Percentiles rank a stretch among this genome's conserved stretches.
phyloP scores from a whole-genome alignment of 192 early-diverging fungal genomes.

The Umbelopsis sp. region DNA sequence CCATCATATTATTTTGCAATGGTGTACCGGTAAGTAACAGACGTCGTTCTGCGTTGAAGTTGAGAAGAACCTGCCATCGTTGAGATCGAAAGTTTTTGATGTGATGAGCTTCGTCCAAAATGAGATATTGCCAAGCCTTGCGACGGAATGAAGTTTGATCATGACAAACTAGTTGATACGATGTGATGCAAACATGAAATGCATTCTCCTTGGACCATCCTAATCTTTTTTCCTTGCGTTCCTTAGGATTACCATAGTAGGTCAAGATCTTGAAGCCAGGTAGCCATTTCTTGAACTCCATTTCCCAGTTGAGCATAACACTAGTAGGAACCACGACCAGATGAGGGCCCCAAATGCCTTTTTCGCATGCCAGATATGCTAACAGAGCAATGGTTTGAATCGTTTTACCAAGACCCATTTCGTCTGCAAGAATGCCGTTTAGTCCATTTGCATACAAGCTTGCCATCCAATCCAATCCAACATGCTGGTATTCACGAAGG shows the following conservation, averaged over 20 bases:
- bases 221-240: slow-evolving; percentile 61
- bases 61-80: slow-evolving; percentile 73
- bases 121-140: slow-evolving; percentile 68
- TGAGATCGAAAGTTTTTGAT: slow-evolving; percentile 82
- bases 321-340: slow-evolving; percentile 78
- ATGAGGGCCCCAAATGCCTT: slow-evolving; percentile 64
- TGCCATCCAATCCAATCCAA: slow-evolving; percentile 90
- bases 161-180: slow-evolving; percentile 61
- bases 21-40: slow-evolving; percentile 87
- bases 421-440: slow-evolving; percentile 73
- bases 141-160: slow-evolving; percentile 60
- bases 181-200: slow-evolving; percentile 67
- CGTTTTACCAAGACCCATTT: slow-evolving; percentile 70
- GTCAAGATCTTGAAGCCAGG: slow-evolving; percentile 74
- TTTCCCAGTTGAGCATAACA: slow-evolving; percentile 80
- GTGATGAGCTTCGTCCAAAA: slow-evolving; percentile 71
- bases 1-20: slow-evolving; percentile 85
- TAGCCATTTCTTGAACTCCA: slow-evolving; percentile 71
- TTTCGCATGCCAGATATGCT: slow-evolving; percentile 65
- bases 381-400: slow-evolving; percentile 71
- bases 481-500: slow-evolving; percentile 87
- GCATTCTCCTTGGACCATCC: slow-evolving; percentile 63
- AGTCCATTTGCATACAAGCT: slow-evolving; percentile 82
- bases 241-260: slow-evolving; percentile 71
- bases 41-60: slow-evolving; percentile 64